These are phyloP conservation scores for Nakazawaea holstii DNA, from an alignment of 805 yeast species.

Conservation along the genomic window DNA sequence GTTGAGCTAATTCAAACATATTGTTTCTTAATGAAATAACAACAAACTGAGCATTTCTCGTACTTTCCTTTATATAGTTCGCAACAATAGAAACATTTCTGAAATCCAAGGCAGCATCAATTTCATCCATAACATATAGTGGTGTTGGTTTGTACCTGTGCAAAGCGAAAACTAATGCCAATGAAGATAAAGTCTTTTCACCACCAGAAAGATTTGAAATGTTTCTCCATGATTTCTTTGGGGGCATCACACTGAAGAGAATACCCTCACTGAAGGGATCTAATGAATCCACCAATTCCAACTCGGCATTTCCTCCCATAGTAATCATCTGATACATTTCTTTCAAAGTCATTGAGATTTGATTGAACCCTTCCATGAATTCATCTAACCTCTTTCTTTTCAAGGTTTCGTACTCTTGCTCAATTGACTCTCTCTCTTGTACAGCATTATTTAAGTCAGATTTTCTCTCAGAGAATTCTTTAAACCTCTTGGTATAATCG, in stretches of 20 bases:
- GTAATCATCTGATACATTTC: slow-evolving; percentile 99
- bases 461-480: slow-evolving; percentile 61
- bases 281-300: slow-evolving; percentile 89
- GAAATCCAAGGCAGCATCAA: slow-evolving; percentile 97
- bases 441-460: slow-evolving; percentile 66
- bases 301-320: slow-evolving; percentile 98
- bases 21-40: slow-evolving; percentile 94
- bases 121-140: slow-evolving; percentile 96
- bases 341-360: slow-evolving; percentile 81
- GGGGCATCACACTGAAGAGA: slow-evolving; percentile 97
- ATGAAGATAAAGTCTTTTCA: slow-evolving; percentile 90
- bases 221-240: slow-evolving; percentile 95
- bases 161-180: slow-evolving; percentile 93
- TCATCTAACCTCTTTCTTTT: slow-evolving; percentile 75
- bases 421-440: slow-evolving; percentile 55
- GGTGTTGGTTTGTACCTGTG: slow-evolving; percentile 98
- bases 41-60: slow-evolving; percentile 93
- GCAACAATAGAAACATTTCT: slow-evolving; percentile 97
- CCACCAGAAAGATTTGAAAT: slow-evolving; percentile 96
- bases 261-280: slow-evolving; percentile 99
- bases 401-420: slow-evolving; percentile 58
- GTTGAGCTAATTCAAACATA: slow-evolving; percentile 95
- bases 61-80: slow-evolving; percentile 90
- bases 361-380: slow-evolving; percentile 88
- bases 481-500: slow-evolving; percentile 66